Evolutionary conservation across 768 basidiomycete genomes (phyloP).

Genomic region (Chalciporus pseudorubinellus): DNA sequence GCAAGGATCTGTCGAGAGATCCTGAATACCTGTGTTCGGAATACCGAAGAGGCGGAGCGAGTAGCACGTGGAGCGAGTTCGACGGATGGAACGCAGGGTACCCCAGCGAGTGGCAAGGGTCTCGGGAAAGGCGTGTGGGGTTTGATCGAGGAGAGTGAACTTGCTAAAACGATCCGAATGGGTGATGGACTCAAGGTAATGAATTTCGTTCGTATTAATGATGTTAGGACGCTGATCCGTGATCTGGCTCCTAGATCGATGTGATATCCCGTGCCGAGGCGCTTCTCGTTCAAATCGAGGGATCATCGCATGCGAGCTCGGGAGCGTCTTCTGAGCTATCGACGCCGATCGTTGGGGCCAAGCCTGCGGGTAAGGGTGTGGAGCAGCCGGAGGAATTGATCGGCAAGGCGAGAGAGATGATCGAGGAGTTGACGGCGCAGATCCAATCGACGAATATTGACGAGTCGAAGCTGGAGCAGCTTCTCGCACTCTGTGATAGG

Average conservation of each 20-base stretch:
- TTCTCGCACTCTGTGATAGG: conserved; percentile 71
- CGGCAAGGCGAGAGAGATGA: conserved; percentile 49
- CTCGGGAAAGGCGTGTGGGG: conserved; percentile 73
- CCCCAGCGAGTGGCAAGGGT: conserved; percentile 47
- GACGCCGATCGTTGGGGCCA: conserved; percentile 6
- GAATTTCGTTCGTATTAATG: conserved; percentile 7
- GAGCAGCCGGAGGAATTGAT: conserved; percentile 37
- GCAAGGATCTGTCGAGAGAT: conserved; percentile 88
- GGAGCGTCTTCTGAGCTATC: conserved; percentile 2
- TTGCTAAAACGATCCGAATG: conserved; percentile 66
- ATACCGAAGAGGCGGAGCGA: conserved; percentile 83
- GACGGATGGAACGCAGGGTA: conserved; percentile 21
- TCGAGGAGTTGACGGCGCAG: conserved; percentile 48
- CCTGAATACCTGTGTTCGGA: conserved; percentile 84
- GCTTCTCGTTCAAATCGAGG: conserved; percentile 40
- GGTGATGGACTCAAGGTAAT: conserved; percentile 49
- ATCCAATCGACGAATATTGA: conserved; percentile 56
- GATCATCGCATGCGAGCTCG: conserved; percentile 1
- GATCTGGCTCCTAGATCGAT: conserved; percentile 5
- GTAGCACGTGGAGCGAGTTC: conserved; percentile 14
- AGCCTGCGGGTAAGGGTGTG: background rate
- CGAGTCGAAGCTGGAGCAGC: conserved; percentile 58
- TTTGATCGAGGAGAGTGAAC: conserved; percentile 82
- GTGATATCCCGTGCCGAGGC: conserved; percentile 37
- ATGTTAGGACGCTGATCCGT: background rate